Conservation (phyloP, 2,329 filamentous ascomycete genomes). For the Penicillium sp. region DNA sequence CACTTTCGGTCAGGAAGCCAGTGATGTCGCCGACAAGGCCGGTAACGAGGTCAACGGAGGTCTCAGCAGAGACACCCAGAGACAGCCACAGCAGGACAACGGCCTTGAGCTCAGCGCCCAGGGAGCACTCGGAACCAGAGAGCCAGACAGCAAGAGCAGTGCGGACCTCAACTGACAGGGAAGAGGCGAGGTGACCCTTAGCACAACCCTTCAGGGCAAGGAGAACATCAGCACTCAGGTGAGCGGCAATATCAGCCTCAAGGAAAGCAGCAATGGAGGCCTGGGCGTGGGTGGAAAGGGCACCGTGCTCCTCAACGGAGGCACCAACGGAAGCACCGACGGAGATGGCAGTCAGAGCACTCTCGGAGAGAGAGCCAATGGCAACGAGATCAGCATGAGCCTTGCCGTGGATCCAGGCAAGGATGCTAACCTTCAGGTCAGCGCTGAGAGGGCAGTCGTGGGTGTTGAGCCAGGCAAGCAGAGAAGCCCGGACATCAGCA, state of each 20-base stretch:
- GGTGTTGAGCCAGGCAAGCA: slow-evolving; percentile 36
- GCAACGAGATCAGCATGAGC: slow-evolving; percentile 32
- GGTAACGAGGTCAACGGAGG: slow-evolving; percentile 31
- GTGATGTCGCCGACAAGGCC: slow-evolving; percentile 34
- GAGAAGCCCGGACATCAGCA: slow-evolving; percentile 36
- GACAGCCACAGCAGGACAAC: slow-evolving; percentile 43
- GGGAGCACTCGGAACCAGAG: slow-evolving; percentile 33
- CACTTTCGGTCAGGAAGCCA: slow-evolving; percentile 35
- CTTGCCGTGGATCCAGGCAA: slow-evolving; percentile 39
- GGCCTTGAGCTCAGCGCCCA: slow-evolving; percentile 43
- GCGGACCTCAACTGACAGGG: slow-evolving; percentile 33
- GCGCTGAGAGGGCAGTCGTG: slow-evolving; percentile 32
- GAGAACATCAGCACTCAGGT: slow-evolving; percentile 34
- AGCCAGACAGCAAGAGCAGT: slow-evolving; percentile 39
- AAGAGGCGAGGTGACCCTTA: slow-evolving; percentile 33
- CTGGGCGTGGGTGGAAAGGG: slow-evolving; percentile 32
- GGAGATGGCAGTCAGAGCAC: slow-evolving; percentile 37
- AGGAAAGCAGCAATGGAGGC: slow-evolving; percentile 40
- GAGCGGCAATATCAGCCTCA: slow-evolving; percentile 28
- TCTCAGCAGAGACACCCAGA: slow-evolving; percentile 33
- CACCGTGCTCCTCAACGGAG: slow-evolving; percentile 35
- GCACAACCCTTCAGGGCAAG: slow-evolving; percentile 34
- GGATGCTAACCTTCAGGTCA: slow-evolving; percentile 34
- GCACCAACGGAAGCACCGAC: slow-evolving; percentile 37
- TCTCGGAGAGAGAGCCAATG: slow-evolving; percentile 31